Evolutionary conservation across 2,329 filamentous ascomycete species (phyloP).

Genomic region (Ramularia collo-cygni): DNA sequence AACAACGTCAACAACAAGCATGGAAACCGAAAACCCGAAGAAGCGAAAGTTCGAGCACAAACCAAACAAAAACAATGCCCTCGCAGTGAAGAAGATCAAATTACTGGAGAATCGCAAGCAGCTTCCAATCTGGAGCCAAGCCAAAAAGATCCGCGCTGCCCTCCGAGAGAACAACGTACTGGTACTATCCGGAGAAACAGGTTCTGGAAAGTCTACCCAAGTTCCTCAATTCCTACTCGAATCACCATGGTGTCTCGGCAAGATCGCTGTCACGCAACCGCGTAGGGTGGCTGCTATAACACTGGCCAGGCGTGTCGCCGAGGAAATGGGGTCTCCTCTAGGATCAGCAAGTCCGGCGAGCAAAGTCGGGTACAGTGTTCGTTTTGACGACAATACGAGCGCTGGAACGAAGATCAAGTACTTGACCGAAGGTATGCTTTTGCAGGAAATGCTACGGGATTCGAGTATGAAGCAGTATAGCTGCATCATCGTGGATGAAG

Average conservation of each 20-base stretch:
- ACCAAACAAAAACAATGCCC: neutral
- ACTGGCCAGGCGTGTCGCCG: slow-evolving; percentile 77
- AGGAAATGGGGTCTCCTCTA: slow-evolving; percentile 66
- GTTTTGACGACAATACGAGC: slow-evolving; percentile 85
- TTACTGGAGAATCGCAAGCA: slow-evolving; percentile 46
- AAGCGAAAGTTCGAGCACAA: no score
- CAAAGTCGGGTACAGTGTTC: slow-evolving; percentile 84
- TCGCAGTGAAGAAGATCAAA: slow-evolving; percentile 19
- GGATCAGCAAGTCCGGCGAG: slow-evolving; percentile 53
- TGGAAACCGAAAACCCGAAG: no score
- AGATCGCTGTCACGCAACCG: slow-evolving; percentile 91
- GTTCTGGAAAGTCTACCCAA: slow-evolving; percentile 94
- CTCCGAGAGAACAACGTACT: slow-evolving; percentile 62
- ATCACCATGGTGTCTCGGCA: slow-evolving; percentile 76
- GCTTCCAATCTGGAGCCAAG: slow-evolving; percentile 74
- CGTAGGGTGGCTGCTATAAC: slow-evolving; percentile 90
- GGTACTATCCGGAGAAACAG: slow-evolving; percentile 85
- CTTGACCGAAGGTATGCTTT: slow-evolving; percentile 89
- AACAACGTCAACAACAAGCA: no score
- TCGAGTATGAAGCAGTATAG: slow-evolving; percentile 78
- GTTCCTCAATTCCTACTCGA: slow-evolving; percentile 80
- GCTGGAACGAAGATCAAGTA: slow-evolving; percentile 83
- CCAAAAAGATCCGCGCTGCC: slow-evolving; percentile 59
- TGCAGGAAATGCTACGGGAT: slow-evolving; percentile 88
- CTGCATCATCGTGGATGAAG: slow-evolving; percentile 87